Evolutionary conservation across 2,329 filamentous ascomycete species (phyloP), one percentile per base, ranked within the genome.

Genomic region (Cladosporium velox): DNA sequence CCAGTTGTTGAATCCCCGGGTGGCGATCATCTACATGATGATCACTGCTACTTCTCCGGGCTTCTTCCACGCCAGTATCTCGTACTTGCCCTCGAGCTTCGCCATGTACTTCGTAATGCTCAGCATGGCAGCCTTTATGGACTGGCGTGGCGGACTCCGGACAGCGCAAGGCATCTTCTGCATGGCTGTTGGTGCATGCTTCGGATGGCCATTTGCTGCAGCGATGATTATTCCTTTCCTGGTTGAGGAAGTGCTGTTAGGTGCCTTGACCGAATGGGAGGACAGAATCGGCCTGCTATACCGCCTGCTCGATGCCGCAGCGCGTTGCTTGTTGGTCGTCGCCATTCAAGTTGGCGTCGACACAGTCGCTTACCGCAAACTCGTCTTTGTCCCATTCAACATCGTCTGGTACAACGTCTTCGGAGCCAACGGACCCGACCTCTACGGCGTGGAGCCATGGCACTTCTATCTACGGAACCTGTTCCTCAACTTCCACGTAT

Each of bases 371-470:
- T 98, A 97, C 80, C 89, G 87, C 70, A 91, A 91, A 74, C 70
- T 90, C 7, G 88, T 88, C 4, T 78, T 93, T 47, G 92, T 97
- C 7, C 88, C 93, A 0, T 91, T 92, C 84, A 97, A 97, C 75
- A 98, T 99, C 74, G 89, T 99, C 73, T 87, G 90, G 70, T 99
- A 99, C 84, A 99, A 99, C 76, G 87, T 99, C 52, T 94, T 99
- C 76, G 91, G 91, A 7, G 91, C 89, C 35, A 85, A 84, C 75
- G 68, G 75, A 21, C 95, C 95, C 0, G 87, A 97, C 65, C 91
- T 99, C 41, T 99, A 97, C 74, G 95, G 95, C 54, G 96, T 92
- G 0, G 95, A 99, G 79, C 92, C 94, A 1, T 98, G 94, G 95
- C 90, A 93, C 63, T 99, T 97, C 77, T 99, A 99, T 79, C 84